phyloP scores from a whole-genome alignment of 805 yeast genomes.

The Ogataea thermomethanolica region DNA sequence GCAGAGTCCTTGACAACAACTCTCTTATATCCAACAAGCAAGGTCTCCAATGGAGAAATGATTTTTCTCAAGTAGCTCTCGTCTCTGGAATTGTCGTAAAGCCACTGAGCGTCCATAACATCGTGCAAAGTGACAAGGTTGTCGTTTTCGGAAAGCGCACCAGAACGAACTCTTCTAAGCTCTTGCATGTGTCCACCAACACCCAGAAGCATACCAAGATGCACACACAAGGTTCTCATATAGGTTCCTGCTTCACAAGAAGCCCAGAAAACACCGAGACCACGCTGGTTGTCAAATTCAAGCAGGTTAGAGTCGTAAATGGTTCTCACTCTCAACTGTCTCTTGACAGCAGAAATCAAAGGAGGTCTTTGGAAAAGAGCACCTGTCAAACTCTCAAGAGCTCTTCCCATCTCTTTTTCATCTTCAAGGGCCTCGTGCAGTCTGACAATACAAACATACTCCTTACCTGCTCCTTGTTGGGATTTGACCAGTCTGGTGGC shows the following conservation, averaged over 20 bases:
- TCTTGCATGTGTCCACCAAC: constrained; percentile 99
- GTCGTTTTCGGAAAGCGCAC: constrained; percentile 89
- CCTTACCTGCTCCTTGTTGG: constrained; percentile 99
- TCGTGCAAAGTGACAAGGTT: constrained; percentile 95
- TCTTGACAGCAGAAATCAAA: constrained; percentile 95
- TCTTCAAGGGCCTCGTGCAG: constrained; percentile 90
- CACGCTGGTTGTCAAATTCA: constrained; percentile 96
- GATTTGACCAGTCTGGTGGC: constrained; percentile 98
- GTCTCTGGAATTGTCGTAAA: constrained; percentile 94
- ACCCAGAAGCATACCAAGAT: constrained; percentile 95
- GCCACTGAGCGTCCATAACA: constrained; percentile 97
- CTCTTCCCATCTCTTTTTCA: constrained; percentile 79
- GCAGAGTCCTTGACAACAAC: constrained; percentile 90
- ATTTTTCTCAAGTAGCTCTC: constrained; percentile 92
- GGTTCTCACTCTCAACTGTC: constrained; percentile 97
- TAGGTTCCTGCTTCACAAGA: constrained; percentile 99
- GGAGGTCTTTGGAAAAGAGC: constrained; percentile 99
- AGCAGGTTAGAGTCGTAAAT: constrained; percentile 93
- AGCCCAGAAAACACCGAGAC: constrained; percentile 98
- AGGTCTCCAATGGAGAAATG: constrained; percentile 90
- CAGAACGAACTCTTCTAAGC: constrained; percentile 97
- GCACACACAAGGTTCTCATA: constrained; percentile 99
- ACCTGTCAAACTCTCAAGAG: constrained; percentile 93
- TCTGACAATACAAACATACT: constrained; percentile 96
- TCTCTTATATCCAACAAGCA: constrained; percentile 93